Base-by-base conservation (phyloP, 768 basidiomycete species). In the Boletus reticulatus region DNA sequence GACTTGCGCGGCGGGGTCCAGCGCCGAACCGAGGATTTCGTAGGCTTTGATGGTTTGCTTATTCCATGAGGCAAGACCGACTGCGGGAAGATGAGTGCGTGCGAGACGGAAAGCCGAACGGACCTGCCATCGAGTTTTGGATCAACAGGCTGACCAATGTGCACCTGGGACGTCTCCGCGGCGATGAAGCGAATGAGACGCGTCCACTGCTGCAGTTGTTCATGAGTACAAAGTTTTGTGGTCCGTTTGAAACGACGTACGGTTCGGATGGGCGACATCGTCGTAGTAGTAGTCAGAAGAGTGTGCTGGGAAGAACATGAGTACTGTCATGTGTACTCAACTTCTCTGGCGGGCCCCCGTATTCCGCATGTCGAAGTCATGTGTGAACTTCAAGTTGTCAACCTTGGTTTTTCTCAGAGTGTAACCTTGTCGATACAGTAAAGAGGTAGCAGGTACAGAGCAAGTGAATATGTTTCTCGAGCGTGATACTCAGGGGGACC, bases 131-230 rank as follows among this genome's bases (percentile, higher is more conserved):
- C 90, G 36, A 88, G 76, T 39, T 68, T 70, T 4, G 82, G 58
- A 62, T 92, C 85, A 17, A 89, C 75, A 0, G 91, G 90, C 71
- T 93, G 80, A 34, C 91, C 90, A 57, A 91, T 78, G 62, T 92
- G 91, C 24, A 92, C 79, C 50, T 80, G 76, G 7, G 80, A 77
- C 0, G 89, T 91, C 73, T 92, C 91, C 14, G 74, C 78, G 20
- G 90, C 90, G 31, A 89, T 79, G 67, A 92, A 92, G 56, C 90
- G 88, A 62, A 92, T 89, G 50, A 92, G 80, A 48, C 90, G 84
- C 34, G 83, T 83, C 90, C 90, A 92, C 59, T 68, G 68, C 67
- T 68, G 41, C 10, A 9, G 39, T 13, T 24, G 43, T 29, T 47
- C 22, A 4, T 60, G 36, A 62, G 43, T 19, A 49, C 20, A 10